Evolutionary conservation across 257 asterid genomes (phyloP), one percentile per base, ranked within the genome.

Genomic region (Ilex aquifolium): DNA sequence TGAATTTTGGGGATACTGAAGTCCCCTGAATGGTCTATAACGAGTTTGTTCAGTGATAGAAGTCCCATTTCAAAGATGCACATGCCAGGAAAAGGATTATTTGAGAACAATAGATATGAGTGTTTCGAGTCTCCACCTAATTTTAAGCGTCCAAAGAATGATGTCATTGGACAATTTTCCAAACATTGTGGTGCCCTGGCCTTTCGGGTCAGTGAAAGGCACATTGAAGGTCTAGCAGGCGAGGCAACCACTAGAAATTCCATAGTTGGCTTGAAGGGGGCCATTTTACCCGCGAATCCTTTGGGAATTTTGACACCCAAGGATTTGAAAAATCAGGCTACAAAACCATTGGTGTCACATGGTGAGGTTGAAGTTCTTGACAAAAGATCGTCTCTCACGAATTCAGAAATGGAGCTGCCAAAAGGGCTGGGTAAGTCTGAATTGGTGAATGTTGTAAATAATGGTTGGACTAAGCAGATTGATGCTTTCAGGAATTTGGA

Each of bases 231-330:
- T 13, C 0, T 30, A 16, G 59, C 58, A 3, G 17, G n/a, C 11
- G 21, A 3, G 16, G 27, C 27, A 21, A 21, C 27, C 27, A 21
- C 27, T 21, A 14, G 63, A 49, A 0, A 30, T 59, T 29, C 67
- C 42, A n/a, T 55, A 49, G 44, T 16, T 8, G 65, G 14, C 29
- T 32, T 17, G 27, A 4, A 13, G 62, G 69, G 2, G 65, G 42
- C 2, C 48, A 69, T 48, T 31, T 51, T 65, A 51, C 74, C 66
- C 15, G 68, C 8, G 42, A 36, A 65, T 36, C 77, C 79, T 30
- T 57, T 72, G 61, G 69, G 81, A 68, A 53, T 70, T 71, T 7
- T 42, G 30, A 73, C 69, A 10, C 17, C 61, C 2, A 31, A 10
- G 60, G 42, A 55, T 63, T 29, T 57, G 44, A 52, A 4, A 44